These are phyloP conservation scores for Colletotrichum tabaci DNA, from an alignment of 2,329 filamentous ascomycete species.

Conservation along the genomic window DNA sequence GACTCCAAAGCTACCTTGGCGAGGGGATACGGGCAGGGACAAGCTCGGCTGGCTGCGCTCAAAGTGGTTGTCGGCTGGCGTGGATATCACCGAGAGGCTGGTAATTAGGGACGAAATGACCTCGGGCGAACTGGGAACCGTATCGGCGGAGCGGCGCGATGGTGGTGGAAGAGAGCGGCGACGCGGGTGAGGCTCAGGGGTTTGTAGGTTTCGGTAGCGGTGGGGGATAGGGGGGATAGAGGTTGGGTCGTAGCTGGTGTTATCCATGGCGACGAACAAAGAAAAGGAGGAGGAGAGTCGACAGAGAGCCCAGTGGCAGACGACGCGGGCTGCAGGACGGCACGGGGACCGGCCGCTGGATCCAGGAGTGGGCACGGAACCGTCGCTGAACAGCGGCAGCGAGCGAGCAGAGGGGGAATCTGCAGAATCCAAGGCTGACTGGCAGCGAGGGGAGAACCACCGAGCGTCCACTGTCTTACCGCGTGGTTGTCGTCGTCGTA, in stretches of 20 bases:
- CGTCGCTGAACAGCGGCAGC: slow-evolving; percentile 11
- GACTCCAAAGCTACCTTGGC: slow-evolving; percentile 74
- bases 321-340: slow-evolving; percentile 30
- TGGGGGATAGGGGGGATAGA: slow-evolving; percentile 43
- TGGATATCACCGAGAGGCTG: slow-evolving; percentile 77
- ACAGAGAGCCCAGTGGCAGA: slow-evolving; percentile 20
- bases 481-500: slow-evolving; percentile 3
- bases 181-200: slow-evolving; percentile 36
- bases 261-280: slow-evolving; percentile 40
- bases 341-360: slow-evolving; percentile 30
- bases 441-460: slow-evolving; percentile 1
- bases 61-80: slow-evolving; percentile 79
- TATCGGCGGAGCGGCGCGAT: slow-evolving; percentile 45
- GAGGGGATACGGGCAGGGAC: slow-evolving; percentile 57
- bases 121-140: slow-evolving; percentile 72
- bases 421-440: slow-evolving; percentile 2
- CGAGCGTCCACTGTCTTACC: neutral
- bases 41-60: slow-evolving; percentile 65
- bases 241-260: slow-evolving; percentile 24
- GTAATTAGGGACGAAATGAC: slow-evolving; percentile 81
- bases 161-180: slow-evolving; percentile 41
- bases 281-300: slow-evolving; percentile 20
- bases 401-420: slow-evolving; percentile 2
- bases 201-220: slow-evolving; percentile 41
- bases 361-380: slow-evolving; percentile 35